Conservation (phyloP, 73 alveolate species). For the Tetrahymena malaccensis region DNA sequence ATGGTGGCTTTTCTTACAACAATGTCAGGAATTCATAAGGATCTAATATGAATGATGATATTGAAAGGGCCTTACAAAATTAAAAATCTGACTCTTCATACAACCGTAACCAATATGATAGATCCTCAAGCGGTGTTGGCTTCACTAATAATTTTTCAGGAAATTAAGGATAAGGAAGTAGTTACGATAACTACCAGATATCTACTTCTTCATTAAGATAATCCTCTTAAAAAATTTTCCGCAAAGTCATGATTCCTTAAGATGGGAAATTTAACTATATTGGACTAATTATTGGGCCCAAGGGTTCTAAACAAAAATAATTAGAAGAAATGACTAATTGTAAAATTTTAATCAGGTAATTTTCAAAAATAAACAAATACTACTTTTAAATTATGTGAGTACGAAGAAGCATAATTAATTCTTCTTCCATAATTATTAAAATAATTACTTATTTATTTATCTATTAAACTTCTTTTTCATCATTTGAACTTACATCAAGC, state of each 20-base stretch:
- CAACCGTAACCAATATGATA: neutral
- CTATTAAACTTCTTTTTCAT: too few species aligned
- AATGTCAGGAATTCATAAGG: neutral
- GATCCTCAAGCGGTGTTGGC: neutral
- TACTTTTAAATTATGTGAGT: neutral
- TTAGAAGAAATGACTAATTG: constrained; percentile 89
- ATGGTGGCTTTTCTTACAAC: neutral
- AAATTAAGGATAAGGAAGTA: neutral
- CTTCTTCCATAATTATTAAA: neutral
- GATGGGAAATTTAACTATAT: constrained; percentile 85
- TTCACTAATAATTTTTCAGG: neutral
- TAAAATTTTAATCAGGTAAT: constrained; percentile 59
- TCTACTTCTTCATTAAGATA: neutral
- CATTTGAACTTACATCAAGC: neutral
- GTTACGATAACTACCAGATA: neutral
- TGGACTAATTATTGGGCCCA: constrained; percentile 95
- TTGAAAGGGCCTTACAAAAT: neutral
- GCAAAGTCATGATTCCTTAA: constrained; percentile 85
- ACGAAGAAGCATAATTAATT: too few species aligned
- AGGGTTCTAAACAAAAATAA: constrained; percentile 85
- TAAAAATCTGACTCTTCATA: neutral
- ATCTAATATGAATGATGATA: neutral
- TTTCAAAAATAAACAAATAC: neutral
- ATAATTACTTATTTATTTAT: too few species aligned
- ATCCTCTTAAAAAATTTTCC: constrained; percentile 52